Evolutionary conservation across 140 eudicot species (phyloP).

Genomic region (Flaveria floridana): DNA sequence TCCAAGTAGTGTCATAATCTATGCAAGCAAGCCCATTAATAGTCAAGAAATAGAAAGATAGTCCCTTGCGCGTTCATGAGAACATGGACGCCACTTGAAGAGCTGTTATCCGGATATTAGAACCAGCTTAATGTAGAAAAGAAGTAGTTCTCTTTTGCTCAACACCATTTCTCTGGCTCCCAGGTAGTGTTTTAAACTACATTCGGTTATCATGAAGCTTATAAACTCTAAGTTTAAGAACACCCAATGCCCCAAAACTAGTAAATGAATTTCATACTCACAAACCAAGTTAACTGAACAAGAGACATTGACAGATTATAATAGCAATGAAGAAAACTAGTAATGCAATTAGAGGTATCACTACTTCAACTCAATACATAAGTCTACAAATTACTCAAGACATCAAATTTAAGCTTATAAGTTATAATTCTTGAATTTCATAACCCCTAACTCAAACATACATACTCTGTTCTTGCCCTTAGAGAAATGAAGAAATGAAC

Average conservation of each 20-base stretch:
- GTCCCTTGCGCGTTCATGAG: no score
- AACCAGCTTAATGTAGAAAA: no score
- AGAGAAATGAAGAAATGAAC: neutral
- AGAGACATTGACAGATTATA: neutral
- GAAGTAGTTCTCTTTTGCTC: neutral
- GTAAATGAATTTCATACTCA: neutral
- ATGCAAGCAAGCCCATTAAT: neutral
- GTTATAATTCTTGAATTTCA: neutral
- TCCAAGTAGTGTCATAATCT: neutral
- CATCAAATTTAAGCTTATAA: slow-evolving; percentile 6
- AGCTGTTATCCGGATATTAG: no score
- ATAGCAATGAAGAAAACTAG: slow-evolving; percentile 1
- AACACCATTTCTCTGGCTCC: neutral
- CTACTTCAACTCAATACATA: slow-evolving; percentile 11
- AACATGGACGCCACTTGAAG: no score
- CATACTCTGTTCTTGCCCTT: slow-evolving; percentile 11
- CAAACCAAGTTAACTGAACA: neutral
- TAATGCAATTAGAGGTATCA: neutral
- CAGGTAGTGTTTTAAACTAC: neutral
- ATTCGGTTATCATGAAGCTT: neutral
- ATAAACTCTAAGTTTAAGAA: neutral
- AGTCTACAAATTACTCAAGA: slow-evolving; percentile 16
- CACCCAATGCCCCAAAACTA: neutral
- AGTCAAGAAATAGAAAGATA: neutral
- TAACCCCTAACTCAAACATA: neutral